Conservation (phyloP, 139 green algal genomes). For the Pleodorina starrii region DNA sequence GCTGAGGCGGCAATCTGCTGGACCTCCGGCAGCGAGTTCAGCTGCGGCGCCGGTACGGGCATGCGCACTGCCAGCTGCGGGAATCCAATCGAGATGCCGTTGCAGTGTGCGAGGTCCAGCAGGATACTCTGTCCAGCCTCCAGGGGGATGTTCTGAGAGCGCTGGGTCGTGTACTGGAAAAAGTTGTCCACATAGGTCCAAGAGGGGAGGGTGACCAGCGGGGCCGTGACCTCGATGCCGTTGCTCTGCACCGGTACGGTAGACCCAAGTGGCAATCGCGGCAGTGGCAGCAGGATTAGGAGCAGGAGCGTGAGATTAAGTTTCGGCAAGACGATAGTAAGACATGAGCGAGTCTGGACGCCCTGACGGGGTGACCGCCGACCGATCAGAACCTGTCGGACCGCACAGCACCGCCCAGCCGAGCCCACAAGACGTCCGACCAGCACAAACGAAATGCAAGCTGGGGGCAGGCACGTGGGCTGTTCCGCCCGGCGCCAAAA, state of each 20-base stretch:
- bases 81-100: neutral
- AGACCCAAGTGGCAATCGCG: too few relatives aligned
- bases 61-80: slow-evolving; percentile 34
- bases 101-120: slow-evolving; percentile 46
- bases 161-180: slow-evolving; percentile 14
- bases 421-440: too few relatives aligned
- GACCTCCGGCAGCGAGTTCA: slow-evolving; percentile 22
- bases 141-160: slow-evolving; percentile 25
- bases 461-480: neutral
- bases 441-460: neutral
- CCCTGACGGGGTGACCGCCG: too few relatives aligned
- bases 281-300: too few relatives aligned
- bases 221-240: neutral
- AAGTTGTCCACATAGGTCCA: slow-evolving; percentile 14
- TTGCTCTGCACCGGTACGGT: neutral
- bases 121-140: slow-evolving; percentile 43
- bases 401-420: too few relatives aligned
- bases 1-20: neutral
- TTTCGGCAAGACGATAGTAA: too few relatives aligned
- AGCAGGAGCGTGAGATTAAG: too few relatives aligned
- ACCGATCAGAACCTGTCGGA: too few relatives aligned
- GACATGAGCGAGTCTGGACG: too few relatives aligned
- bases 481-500: neutral
- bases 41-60: neutral
- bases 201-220: neutral